Evolutionary conservation across 768 basidiomycete species (phyloP).

Genomic region (Lactarius sp.): DNA sequence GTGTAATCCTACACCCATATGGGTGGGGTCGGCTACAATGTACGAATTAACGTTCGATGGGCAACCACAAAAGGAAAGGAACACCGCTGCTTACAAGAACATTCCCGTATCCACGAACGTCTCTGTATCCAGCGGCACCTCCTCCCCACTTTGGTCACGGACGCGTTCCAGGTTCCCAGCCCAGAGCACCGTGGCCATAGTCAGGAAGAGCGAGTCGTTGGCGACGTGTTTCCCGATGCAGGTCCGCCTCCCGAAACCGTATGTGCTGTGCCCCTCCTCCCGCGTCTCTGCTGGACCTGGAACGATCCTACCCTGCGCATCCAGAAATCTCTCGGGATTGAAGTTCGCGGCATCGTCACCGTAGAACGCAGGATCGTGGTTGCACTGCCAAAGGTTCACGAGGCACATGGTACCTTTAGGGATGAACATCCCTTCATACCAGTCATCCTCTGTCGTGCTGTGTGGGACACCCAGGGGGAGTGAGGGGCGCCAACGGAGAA

Average conservation of each 20-base stretch:
- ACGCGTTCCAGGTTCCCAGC: slow-evolving; percentile 20
- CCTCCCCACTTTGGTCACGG: slow-evolving; percentile 15
- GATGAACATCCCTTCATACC: slow-evolving; percentile 27
- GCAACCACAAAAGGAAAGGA: neutral
- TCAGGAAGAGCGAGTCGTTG: slow-evolving; percentile 24
- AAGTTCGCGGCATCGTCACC: slow-evolving; percentile 23
- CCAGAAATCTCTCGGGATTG: slow-evolving; percentile 24
- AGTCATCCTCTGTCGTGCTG: slow-evolving; percentile 27
- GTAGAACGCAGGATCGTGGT: slow-evolving; percentile 8
- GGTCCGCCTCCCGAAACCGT: slow-evolving; percentile 22
- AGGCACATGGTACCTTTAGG: slow-evolving; percentile 35
- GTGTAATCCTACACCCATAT: neutral
- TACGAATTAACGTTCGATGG: no score
- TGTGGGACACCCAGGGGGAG: neutral
- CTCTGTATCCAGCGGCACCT: neutral
- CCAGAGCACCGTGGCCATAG: slow-evolving; percentile 26
- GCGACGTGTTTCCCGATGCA: slow-evolving; percentile 26
- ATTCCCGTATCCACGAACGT: slow-evolving; percentile 11
- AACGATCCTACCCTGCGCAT: slow-evolving; percentile 2
- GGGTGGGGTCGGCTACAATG: neutral
- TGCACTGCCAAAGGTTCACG: slow-evolving; percentile 25
- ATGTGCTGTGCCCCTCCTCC: slow-evolving; percentile 21
- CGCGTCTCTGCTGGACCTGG: slow-evolving; percentile 12
- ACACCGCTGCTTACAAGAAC: slow-evolving; percentile 5
- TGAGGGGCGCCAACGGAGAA: slow-evolving; percentile 9